These are phyloP conservation scores for Leonotis leonurus DNA, from an alignment of 257 asterid species.

Conservation along the genomic window DNA sequence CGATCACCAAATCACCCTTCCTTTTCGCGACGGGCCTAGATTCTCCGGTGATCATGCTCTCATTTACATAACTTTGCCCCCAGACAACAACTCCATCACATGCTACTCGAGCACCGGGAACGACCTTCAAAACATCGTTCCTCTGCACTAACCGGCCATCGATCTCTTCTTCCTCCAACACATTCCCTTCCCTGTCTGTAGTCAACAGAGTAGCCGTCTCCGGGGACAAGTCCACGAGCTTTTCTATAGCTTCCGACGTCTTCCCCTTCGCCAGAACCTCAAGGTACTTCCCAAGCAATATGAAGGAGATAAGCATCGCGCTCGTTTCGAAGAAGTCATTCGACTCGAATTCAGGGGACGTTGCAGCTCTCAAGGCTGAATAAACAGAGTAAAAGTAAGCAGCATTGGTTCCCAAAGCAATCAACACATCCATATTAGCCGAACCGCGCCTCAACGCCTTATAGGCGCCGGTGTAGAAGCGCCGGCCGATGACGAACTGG, in stretches of 20 bases:
- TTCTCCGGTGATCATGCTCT: slow-evolving; percentile 78
- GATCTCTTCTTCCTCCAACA: slow-evolving; percentile 46
- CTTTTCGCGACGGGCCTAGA: slow-evolving; percentile 40
- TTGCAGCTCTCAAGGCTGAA: slow-evolving; percentile 45
- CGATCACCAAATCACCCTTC: slow-evolving; percentile 47
- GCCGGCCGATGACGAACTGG: slow-evolving; percentile 56
- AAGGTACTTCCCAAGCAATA: slow-evolving; percentile 55
- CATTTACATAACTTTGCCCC: slow-evolving; percentile 56
- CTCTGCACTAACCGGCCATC: slow-evolving; percentile 47
- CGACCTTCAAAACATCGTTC: slow-evolving; percentile 51
- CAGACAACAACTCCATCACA: slow-evolving; percentile 54
- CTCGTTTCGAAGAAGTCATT: slow-evolving; percentile 65
- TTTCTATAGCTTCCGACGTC: slow-evolving; percentile 65
- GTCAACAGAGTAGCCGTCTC: slow-evolving; percentile 40
- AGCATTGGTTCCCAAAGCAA: slow-evolving; percentile 60
- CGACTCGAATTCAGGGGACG: slow-evolving; percentile 37
- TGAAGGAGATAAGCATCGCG: slow-evolving; percentile 62
- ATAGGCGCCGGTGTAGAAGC: slow-evolving; percentile 55
- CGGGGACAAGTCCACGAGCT: slow-evolving; percentile 59
- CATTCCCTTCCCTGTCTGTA: slow-evolving; percentile 30
- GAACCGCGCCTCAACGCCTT: slow-evolving; percentile 41
- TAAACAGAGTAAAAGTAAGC: slow-evolving; percentile 65
- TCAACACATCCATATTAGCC: slow-evolving; percentile 69
- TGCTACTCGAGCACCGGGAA: slow-evolving; percentile 59
- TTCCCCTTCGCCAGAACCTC: slow-evolving; percentile 67